Base-by-base conservation (phyloP, 2,329 filamentous ascomycete species). In the Colletotrichum agaves region DNA sequence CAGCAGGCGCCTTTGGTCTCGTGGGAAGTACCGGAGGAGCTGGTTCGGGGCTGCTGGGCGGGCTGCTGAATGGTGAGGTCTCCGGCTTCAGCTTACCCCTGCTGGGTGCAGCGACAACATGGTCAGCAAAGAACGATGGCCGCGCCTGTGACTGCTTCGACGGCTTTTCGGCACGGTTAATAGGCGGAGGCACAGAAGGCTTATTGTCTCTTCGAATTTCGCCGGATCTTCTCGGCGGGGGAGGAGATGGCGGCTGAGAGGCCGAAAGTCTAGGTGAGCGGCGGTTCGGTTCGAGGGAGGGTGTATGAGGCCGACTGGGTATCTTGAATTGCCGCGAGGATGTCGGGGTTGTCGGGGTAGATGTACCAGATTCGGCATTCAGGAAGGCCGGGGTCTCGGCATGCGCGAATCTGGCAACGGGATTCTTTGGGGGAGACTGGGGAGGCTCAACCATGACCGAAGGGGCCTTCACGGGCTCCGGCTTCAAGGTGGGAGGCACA, bases 61-160 rank as follows among this genome's bases (percentile, higher is more conserved):
- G 94, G 39, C 93, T 97, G 74, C 85, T 94, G 75, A 98, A 97
- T 0, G 95, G 94, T 1, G 95, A 97, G 0, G 89, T 75, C 74
- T 82, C 80, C 69, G 82, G 77, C 74, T 79, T 49, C 75, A 82
- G 37, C 73, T 81, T 73, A 47, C 71, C 78, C 74, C 71, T 77
- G 69, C 72, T 63, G 44, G 82, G 80, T 23, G 76, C 70, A 5
- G 69, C 62, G 17, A 70, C 70, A 43, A 63, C 69, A 19, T 60
- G 69, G 7, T 76, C 74, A 12, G 69, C 69, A 11, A 74, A 60
- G 63, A 73, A 72, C 11, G 74, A 74, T 7, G 72, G 65, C 15
- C 75, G 73, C 10, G 74, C 27, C 33, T 71, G 69, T 11, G 41
- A 72, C 5, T 75, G 75, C 21, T 83, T 81, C 60, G 78, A 72